Evolutionary conservation across 106 monocot species (phyloP).

Genomic region (Platanthera zijinensis): DNA sequence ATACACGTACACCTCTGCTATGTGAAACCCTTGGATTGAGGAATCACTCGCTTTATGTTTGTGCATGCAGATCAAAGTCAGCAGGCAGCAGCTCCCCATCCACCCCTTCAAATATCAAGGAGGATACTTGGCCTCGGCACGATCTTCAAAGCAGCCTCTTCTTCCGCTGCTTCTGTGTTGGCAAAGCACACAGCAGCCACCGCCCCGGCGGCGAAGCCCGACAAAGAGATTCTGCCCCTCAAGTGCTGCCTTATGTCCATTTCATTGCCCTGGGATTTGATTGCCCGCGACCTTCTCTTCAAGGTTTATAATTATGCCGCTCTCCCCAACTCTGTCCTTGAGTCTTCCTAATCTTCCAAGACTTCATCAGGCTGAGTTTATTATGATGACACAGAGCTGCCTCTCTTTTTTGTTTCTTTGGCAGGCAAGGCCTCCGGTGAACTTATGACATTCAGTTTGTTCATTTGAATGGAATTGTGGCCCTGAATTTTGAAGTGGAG

Average conservation of each 20-base stretch:
- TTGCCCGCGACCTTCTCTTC: constrained; percentile 85
- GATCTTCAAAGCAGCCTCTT: constrained; percentile 68
- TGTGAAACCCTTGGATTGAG: not conserved
- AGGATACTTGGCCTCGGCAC: constrained; percentile 41
- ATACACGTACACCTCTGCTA: not conserved
- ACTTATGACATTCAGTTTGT: too few relatives aligned
- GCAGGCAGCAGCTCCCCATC: constrained; percentile 33
- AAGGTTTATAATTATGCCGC: constrained; percentile 31
- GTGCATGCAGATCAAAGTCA: constrained; percentile 70
- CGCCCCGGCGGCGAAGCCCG: constrained; percentile 25
- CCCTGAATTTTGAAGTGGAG: too few relatives aligned
- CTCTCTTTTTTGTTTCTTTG: too few relatives aligned
- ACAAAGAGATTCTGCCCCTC: constrained; percentile 50
- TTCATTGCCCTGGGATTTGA: constrained; percentile 84
- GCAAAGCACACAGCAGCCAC: constrained; percentile 65
- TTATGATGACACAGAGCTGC: too few relatives aligned
- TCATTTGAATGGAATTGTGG: too few relatives aligned
- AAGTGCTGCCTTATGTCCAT: constrained; percentile 97
- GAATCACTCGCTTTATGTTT: not conserved
- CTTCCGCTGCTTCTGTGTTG: constrained; percentile 71
- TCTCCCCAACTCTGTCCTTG: too few relatives aligned
- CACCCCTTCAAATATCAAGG: constrained; percentile 47
- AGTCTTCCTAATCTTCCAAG: too few relatives aligned
- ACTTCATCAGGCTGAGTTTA: too few relatives aligned
- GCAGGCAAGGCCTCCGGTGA: too few relatives aligned